Conservation (phyloP, 768 basidiomycete species). For the Termitomyces sp. region DNA sequence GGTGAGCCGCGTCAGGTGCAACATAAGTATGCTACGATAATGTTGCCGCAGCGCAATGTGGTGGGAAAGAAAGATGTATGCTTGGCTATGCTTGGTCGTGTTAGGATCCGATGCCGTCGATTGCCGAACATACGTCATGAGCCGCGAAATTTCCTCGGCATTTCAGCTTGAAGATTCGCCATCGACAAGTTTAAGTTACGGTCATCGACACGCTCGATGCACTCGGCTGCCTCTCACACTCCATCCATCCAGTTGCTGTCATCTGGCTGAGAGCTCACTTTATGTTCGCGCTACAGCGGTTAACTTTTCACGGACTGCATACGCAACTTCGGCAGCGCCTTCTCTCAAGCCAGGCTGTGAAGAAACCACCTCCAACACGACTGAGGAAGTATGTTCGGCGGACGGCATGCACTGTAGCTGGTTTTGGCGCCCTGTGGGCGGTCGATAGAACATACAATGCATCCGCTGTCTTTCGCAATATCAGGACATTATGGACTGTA, state of each 20-base stretch:
- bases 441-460: constrained; percentile 56
- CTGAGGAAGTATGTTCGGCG: constrained; percentile 24
- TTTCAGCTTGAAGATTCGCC: too few relatives aligned
- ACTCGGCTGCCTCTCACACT: background rate
- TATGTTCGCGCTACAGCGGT: constrained; percentile 1
- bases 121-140: constrained; percentile 11
- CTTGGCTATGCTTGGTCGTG: constrained; percentile 7
- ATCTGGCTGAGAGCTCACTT: background rate
- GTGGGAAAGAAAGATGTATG: background rate
- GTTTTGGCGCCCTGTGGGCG: constrained; percentile 37
- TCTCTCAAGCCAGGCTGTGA: background rate
- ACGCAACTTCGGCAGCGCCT: background rate
- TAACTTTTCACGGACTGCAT: background rate
- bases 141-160: background rate
- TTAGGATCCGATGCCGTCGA: background rate
- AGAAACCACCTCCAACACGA: constrained; percentile 5
- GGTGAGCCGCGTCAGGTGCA: too few relatives aligned
- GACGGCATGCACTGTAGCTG: constrained; percentile 31
- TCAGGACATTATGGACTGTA: constrained; percentile 52
- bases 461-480: constrained; percentile 49
- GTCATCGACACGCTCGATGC: constrained; percentile 1
- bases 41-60: too few relatives aligned
- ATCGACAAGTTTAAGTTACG: background rate
- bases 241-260: background rate
- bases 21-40: too few relatives aligned